Evolutionary conservation across 768 basidiomycete genomes (phyloP), one percentile per base, ranked within the genome.

Genomic region (Rhodotorula babjevae): DNA sequence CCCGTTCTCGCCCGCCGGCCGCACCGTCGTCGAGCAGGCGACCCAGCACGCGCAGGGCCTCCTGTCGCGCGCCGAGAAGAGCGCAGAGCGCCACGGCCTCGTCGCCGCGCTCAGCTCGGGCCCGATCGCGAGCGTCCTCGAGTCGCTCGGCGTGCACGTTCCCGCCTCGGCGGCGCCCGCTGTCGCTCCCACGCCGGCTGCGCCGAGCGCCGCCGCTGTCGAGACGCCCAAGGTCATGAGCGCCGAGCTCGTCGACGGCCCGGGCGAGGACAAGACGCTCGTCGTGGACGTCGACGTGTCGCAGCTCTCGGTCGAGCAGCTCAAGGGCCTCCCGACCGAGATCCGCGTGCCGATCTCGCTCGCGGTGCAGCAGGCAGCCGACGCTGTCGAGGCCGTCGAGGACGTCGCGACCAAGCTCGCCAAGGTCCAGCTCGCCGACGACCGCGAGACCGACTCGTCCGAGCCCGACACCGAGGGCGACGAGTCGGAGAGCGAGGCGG

Each of bases 251-350:
- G 15, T 61, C 52, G 33, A 60, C 7, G 57, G 36, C 8, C 42
- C 57, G 18, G 59, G 52, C 16, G 42, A 21, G 9, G 62, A 64
- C 52, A 63, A 58, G 57, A 72, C 66, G 42, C 29, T 72, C 63
- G n/a, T 53, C 15, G 59, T 63, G 10, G 67, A 67, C 21, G 57
- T 68, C 36, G 71, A 63, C 52, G 57, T 65, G 23, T 53, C n/a
- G 25, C 18, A 9, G n/a, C 59, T 68, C n/a, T 10, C 31, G 21
- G 5, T 0, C 40, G 56, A 58, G 49, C 42, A 49, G 64, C 29
- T 56, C 25, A 14, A 44, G 16, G n/a, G n/a, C 27, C 53, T 67
- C 1, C 59, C 65, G 33, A 2, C 21, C 49, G 65, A 67, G 44
- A 53, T 69, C 19, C 52, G 42, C 31, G 53, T 71, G 29, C 63